Base-by-base conservation (phyloP, 345 rosid species). In the Bruguiera sexangula region DNA sequence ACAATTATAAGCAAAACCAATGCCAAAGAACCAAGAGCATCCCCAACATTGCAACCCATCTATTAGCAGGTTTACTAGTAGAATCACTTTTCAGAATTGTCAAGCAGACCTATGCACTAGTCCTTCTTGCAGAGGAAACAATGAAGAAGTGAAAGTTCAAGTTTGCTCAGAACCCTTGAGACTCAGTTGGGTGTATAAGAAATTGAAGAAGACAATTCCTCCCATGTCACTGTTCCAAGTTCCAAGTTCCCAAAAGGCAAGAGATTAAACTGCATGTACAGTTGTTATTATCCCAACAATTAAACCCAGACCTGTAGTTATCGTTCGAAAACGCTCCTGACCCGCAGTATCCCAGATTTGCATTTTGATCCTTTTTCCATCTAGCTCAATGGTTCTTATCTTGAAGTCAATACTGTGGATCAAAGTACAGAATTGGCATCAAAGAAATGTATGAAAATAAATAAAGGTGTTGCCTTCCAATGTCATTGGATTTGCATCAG, bases 311-410 rank as follows among this genome's bases (percentile, higher is more conserved):
- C 89, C 87, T 52, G 85, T 85, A 37, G 89, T 85, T 63, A 85
- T 83, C 6, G 89, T 83, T 36, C 85, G 74, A 60, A 83, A 86
- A 68, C 85, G 89, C 62, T 86, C 87, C 73, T 86, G 87, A 66
- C 89, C 87, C 55, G 87, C 87, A 3, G 89, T 83, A 68, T 86
- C 89, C 87, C 87, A 83, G n/a, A 87, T 85, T 82, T 87, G 92
- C 79, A 87, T 75, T 69, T 87, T 87, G 73, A 87, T 84, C 46
- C 92, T 86, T 75, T 84, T 87, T 56, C 89, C 89, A 68, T 87
- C 89, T 72, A 87, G 92, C 59, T 87, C 91, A 59, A 87, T 79
- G 58, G 87, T 87, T 76, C 87, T 75, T 65, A 85, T 87, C 85
- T 87, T 87, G 76, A 85, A 85, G 65, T 87, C 92, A 78, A 87